phyloP scores from a whole-genome alignment of 257 asterid species.

The Nicotiana sylvestris region DNA sequence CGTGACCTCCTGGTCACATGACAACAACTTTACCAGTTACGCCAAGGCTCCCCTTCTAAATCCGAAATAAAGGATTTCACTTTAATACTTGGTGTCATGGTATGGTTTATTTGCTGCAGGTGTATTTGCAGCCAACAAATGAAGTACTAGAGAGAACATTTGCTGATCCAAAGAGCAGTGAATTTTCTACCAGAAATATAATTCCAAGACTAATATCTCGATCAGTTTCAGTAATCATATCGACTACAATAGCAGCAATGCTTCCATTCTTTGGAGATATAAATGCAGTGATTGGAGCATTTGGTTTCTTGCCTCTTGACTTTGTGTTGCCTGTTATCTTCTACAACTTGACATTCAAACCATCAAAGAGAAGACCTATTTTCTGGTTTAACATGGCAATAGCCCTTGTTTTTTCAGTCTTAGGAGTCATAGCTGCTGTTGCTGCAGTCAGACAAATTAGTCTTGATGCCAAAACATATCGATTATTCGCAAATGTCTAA shows the following conservation, averaged over 20 bases:
- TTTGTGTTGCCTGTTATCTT: constrained; percentile 76
- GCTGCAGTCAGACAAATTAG: constrained; percentile 86
- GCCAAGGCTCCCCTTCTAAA: no score
- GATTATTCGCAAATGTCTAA: constrained; percentile 64
- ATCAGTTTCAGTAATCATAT: constrained; percentile 51
- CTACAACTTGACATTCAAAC: constrained; percentile 80
- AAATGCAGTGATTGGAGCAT: constrained; percentile 73
- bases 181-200: constrained; percentile 63
- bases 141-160: constrained; percentile 69
- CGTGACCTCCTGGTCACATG: no score
- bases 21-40: no score
- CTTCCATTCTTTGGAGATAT: constrained; percentile 90
- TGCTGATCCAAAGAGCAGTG: constrained; percentile 49
- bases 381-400: constrained; percentile 61
- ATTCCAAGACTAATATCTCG: constrained; percentile 63
- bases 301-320: constrained; percentile 89
- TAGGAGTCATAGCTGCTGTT: constrained; percentile 61
- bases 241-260: constrained; percentile 82
- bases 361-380: constrained; percentile 43
- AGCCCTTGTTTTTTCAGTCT: constrained; percentile 50
- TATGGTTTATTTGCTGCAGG: constrained; percentile 30
- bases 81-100: no score
- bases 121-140: constrained; percentile 87
- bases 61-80: no score
- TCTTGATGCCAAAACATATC: constrained; percentile 71